Percentiles rank a stretch among this genome's conserved stretches.
Evolutionary conservation across 495 filamentous ascomycete genomes (phyloP).

Genomic region (Neurospora sp.): DNA sequence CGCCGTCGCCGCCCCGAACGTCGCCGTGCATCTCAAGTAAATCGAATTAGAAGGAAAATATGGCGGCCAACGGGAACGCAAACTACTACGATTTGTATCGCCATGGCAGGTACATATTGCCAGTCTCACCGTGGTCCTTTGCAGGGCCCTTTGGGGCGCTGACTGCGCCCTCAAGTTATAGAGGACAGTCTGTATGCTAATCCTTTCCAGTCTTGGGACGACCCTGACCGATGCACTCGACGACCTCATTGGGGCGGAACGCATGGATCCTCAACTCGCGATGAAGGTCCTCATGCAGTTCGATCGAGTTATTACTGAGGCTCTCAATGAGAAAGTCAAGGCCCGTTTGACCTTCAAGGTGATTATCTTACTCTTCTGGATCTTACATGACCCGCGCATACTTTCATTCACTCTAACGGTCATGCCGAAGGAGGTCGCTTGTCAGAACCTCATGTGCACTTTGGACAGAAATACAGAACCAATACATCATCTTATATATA

Average conservation of each 20-base stretch:
- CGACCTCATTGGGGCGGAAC: slow-evolving; percentile 81
- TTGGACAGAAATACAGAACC: neutral
- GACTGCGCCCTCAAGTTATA: neutral
- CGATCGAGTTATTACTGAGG: slow-evolving; percentile 79
- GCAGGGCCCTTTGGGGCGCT: neutral
- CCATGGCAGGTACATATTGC: slow-evolving; percentile 71
- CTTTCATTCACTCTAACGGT: neutral
- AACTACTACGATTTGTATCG: slow-evolving; percentile 94
- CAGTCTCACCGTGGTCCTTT: neutral
- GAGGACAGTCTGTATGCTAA: slow-evolving; percentile 4
- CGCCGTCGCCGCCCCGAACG: neutral
- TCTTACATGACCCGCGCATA: neutral
- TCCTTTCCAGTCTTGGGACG: slow-evolving; percentile 64
- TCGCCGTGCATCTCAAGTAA: neutral
- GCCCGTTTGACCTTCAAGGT: slow-evolving; percentile 93
- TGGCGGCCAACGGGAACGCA: slow-evolving; percentile 20
- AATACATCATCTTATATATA: neutral
- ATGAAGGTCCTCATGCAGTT: slow-evolving; percentile 96
- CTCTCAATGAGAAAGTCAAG: slow-evolving; percentile 84
- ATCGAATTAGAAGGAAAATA: slow-evolving; percentile 7
- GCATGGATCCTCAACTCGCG: slow-evolving; percentile 93
- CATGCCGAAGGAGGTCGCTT: neutral
- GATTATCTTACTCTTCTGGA: slow-evolving; percentile 13
- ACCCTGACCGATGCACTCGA: slow-evolving; percentile 94
- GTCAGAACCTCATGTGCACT: neutral